Conservation (phyloP, 1,284 basidiomycete genomes). For the Rhodotorula sp. region DNA sequence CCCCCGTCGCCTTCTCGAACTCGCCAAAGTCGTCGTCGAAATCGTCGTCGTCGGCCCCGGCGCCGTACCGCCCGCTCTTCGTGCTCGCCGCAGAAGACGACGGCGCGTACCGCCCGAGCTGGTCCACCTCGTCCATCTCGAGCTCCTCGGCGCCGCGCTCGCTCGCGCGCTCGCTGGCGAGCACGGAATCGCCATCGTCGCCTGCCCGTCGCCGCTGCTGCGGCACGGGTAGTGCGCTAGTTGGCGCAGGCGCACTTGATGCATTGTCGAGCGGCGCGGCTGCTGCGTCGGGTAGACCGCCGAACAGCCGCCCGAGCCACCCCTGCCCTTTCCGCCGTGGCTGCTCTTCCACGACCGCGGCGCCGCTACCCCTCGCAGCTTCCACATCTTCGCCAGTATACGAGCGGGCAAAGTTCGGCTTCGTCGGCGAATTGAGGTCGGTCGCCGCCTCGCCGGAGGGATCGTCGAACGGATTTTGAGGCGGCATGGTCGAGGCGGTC, state of each 20-base stretch:
- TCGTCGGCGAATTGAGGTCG: slow-evolving; percentile 8
- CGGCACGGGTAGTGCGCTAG: background rate
- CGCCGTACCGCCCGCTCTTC: slow-evolving; percentile 2
- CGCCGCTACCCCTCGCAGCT: background rate
- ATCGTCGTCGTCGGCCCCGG: slow-evolving; percentile 9
- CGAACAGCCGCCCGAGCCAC: slow-evolving; percentile 25
- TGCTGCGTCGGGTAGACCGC: slow-evolving; percentile 14
- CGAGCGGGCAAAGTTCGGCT: slow-evolving; percentile 7
- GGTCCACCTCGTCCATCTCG: slow-evolving; percentile 38
- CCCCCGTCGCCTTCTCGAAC: slow-evolving; percentile 33
- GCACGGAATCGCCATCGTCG: slow-evolving; percentile 27
- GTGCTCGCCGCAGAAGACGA: background rate
- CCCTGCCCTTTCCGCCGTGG: slow-evolving; percentile 27
- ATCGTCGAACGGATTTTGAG: slow-evolving; percentile 26
- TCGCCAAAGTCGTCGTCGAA: slow-evolving; percentile 36
- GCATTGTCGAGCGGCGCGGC: background rate
- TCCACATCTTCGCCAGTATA: slow-evolving; percentile 1
- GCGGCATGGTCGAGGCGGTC: slow-evolving; percentile 5
- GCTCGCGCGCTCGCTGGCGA: slow-evolving; percentile 10
- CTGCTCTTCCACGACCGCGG: background rate
- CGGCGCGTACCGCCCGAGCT: slow-evolving; percentile 16
- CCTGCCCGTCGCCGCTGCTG: slow-evolving; percentile 20
- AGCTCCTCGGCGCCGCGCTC: slow-evolving; percentile 22
- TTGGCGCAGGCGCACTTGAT: background rate
- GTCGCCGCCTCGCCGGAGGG: background rate